Base-by-base conservation (phyloP, 1,139 yeast genomes). In the Waltiozyma sp. region DNA sequence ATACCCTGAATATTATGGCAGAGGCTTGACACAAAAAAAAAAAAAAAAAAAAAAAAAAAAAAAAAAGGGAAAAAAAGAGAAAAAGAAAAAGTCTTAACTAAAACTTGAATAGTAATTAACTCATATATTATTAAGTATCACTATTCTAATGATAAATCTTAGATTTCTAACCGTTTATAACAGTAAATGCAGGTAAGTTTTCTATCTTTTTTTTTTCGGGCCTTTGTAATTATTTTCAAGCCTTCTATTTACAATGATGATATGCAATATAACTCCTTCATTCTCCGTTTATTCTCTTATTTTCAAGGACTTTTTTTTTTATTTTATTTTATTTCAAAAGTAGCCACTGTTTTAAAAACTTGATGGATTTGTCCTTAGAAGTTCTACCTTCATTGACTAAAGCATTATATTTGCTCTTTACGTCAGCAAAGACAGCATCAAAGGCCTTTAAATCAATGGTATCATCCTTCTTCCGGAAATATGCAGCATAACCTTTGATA, bases 321-420 rank as follows among this genome's bases (percentile, higher is more conserved):
- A n/a, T n/a, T n/a, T n/a, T n/a, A n/a, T n/a, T n/a, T n/a, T n/a
- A n/a, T n/a, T n/a, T n/a, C n/a, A n/a, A 15, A 31, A 7, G 9
- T 16, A 21, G 24, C 42, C 50, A 49, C 5, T 33, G n/a, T n/a
- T 43, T 41, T 26, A 43, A 19, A 19, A 45, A 38, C 37, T 19
- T 28, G 40, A 38, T 37, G 3, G 41, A 38, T 35, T 38, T 44
- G 8, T 21, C 23, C 10, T 41, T 24, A 19, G 40, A 9, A 3
- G 31, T 26, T 11, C 15, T 10, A n/a, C 37, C 28, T 1, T 38
- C 39, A 11, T 14, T 38, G 6, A 1, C 8, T 37, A 38, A 42
- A 15, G 31, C 23, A 31, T 9, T 4, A 33, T 38, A 37, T 28
- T 41, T 46, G 18, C 15, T 23, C 19, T 14, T 24, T 1, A 46